phyloP scores from a whole-genome alignment of 139 green algal genomes.

The Picochlorum sp. region DNA sequence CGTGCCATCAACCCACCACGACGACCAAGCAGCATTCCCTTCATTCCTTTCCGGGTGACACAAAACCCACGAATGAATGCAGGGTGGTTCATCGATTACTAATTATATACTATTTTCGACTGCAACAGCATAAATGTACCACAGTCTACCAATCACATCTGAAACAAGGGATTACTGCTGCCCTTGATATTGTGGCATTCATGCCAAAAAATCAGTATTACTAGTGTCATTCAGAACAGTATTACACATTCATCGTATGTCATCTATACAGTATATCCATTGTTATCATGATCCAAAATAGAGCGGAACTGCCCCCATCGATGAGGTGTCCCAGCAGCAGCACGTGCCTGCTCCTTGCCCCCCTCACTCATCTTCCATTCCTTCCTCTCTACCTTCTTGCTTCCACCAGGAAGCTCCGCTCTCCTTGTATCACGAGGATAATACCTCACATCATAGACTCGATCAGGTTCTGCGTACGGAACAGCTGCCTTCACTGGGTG shows the following conservation, averaged over 20 bases:
- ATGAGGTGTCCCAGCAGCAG: conserved; percentile 11
- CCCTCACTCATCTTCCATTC: conserved; percentile 9
- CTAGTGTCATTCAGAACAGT: too few relatives aligned
- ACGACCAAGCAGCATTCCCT: too few relatives aligned
- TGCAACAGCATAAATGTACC: too few relatives aligned
- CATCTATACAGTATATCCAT: conserved; percentile 28
- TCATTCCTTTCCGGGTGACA: too few relatives aligned
- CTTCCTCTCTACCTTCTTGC: conserved; percentile 4
- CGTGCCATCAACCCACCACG: too few relatives aligned
- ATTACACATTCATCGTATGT: not conserved
- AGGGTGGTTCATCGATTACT: too few relatives aligned
- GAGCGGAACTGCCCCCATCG: conserved; percentile 6
- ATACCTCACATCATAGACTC: conserved; percentile 75
- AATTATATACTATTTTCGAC: too few relatives aligned
- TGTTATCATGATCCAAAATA: conserved; percentile 33
- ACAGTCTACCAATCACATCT: too few relatives aligned
- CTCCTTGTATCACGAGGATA: conserved; percentile 37
- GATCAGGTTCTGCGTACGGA: conserved; percentile 41
- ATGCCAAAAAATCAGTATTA: too few relatives aligned
- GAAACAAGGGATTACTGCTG: too few relatives aligned
- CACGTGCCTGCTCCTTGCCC: not conserved
- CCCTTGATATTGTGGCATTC: too few relatives aligned
- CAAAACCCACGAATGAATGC: too few relatives aligned
- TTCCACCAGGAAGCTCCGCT: conserved; percentile 31
- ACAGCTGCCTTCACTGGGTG: conserved; percentile 46